Evolutionary conservation across 2,329 filamentous ascomycete genomes (phyloP).

Genomic region (Sporothrix protearum): DNA sequence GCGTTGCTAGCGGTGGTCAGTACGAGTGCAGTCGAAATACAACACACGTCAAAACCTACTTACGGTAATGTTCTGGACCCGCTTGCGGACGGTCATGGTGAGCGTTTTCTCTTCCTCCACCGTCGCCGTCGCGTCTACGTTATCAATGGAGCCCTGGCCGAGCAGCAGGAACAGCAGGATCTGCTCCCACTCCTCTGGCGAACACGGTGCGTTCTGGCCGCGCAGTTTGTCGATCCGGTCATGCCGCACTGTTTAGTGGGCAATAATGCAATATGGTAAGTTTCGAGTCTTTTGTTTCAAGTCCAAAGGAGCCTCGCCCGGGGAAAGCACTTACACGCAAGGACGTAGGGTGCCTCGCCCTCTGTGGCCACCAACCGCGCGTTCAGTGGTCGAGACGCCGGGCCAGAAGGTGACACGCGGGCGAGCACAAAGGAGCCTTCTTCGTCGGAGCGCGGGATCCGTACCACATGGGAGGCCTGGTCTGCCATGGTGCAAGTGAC

Average conservation of each 20-base stretch:
- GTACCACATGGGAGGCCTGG: slow-evolving; percentile 45
- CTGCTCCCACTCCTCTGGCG: slow-evolving; percentile 62
- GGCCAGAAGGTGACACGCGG: slow-evolving; percentile 50
- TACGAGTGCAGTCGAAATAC: no score
- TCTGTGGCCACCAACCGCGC: slow-evolving; percentile 67
- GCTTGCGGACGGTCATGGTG: slow-evolving; percentile 62
- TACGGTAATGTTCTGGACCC: slow-evolving; percentile 67
- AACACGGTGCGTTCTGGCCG: slow-evolving; percentile 51
- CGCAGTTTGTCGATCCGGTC: slow-evolving; percentile 52
- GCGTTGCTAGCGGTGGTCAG: slow-evolving; percentile 53
- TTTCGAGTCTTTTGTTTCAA: background rate
- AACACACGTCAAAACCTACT: no score
- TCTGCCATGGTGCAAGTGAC: slow-evolving; percentile 12
- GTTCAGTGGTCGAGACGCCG: slow-evolving; percentile 52
- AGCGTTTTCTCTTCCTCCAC: slow-evolving; percentile 52
- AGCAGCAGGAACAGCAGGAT: slow-evolving; percentile 58
- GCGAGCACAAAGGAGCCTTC: slow-evolving; percentile 57
- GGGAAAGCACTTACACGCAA: slow-evolving; percentile 48
- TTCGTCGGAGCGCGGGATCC: slow-evolving; percentile 55
- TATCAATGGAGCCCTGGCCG: slow-evolving; percentile 45
- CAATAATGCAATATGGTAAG: background rate
- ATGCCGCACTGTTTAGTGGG: slow-evolving; percentile 50
- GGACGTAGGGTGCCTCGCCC: slow-evolving; percentile 56
- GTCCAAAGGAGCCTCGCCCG: background rate
- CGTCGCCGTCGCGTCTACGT: slow-evolving; percentile 59